Conservation (phyloP, 225 moss, liverwort and hornwort species). For the Climacium dendroides region DNA sequence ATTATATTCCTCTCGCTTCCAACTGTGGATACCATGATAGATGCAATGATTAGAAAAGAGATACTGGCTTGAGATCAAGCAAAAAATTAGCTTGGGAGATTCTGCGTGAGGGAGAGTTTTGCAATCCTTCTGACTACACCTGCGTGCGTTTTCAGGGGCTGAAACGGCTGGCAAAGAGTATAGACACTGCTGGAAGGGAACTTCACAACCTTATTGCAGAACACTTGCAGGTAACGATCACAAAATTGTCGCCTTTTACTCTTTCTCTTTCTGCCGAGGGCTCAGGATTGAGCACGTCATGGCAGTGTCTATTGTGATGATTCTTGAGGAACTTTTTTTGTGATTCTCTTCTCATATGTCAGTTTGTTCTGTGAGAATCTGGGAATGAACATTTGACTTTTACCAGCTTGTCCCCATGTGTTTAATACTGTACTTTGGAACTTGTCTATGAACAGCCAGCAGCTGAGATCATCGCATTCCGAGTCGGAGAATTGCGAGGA, state of each 20-base stretch:
- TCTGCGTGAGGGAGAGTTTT: neutral
- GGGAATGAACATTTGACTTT: neutral
- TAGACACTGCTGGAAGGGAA: conserved; percentile 79
- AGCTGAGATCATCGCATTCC: conserved; percentile 85
- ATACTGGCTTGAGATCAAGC: neutral
- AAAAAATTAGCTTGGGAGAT: neutral
- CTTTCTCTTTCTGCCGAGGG: neutral
- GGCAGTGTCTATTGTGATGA: neutral
- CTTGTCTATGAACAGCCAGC: conserved; percentile 58
- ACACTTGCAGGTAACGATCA: conserved; percentile 61
- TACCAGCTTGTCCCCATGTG: neutral
- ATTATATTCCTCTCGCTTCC: neutral
- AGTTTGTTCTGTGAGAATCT: neutral
- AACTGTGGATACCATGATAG: neutral
- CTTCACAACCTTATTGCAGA: conserved; percentile 76
- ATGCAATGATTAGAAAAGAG: neutral
- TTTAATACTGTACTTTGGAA: neutral
- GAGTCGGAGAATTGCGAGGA: conserved; percentile 80
- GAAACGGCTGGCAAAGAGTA: conserved; percentile 77
- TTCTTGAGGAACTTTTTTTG: neutral
- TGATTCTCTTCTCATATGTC: neutral
- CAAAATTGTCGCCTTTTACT: neutral
- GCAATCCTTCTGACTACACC: neutral
- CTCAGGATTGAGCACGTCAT: neutral
- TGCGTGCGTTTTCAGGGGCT: conserved; percentile 46